phyloP scores from a whole-genome alignment of 169 alveolate genomes.

The Pseudocohnilembus persalinus region DNA sequence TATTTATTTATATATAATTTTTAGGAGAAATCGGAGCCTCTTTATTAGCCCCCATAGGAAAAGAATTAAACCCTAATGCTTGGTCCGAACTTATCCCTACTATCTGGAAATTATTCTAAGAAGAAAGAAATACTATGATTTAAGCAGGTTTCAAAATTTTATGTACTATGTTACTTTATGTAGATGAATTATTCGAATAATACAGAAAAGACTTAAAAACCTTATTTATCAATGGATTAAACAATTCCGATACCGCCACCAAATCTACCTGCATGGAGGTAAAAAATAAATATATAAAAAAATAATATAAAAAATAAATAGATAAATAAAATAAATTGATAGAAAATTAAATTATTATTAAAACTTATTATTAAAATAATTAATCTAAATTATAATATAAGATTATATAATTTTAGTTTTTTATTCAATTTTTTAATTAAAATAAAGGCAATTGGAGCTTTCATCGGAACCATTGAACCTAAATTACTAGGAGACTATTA shows the following conservation, averaged over 20 bases:
- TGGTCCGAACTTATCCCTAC: slow-evolving; percentile 49
- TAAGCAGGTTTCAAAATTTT: slow-evolving; percentile 48
- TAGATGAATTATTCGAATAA: slow-evolving; percentile 42
- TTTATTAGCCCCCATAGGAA: slow-evolving; percentile 18
- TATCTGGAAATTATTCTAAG: slow-evolving; percentile 45
- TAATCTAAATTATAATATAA: too few relatives aligned
- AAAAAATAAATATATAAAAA: too few relatives aligned
- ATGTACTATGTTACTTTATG: slow-evolving; percentile 44
- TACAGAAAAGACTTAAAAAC: slow-evolving; percentile 52
- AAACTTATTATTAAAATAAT: too few relatives aligned
- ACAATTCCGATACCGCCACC: slow-evolving; percentile 36
- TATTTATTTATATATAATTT: too few relatives aligned
- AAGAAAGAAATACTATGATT: slow-evolving; percentile 32
- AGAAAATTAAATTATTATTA: too few relatives aligned
- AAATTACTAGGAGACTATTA: slow-evolving; percentile 50
- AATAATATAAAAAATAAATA: too few relatives aligned
- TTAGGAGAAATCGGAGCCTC: slow-evolving; percentile 58
- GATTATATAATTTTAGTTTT: too few relatives aligned
- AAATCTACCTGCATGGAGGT: slow-evolving; percentile 50
- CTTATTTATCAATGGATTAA: slow-evolving; percentile 30
- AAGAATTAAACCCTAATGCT: slow-evolving; percentile 45
- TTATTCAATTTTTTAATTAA: too few relatives aligned
- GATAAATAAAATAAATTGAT: too few relatives aligned
- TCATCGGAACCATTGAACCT: slow-evolving; percentile 53
- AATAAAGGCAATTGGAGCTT: slow-evolving; percentile 51